These are phyloP conservation scores for Leccinum barrowsii DNA, from an alignment of 768 basidiomycete genomes.

Conservation along the genomic window DNA sequence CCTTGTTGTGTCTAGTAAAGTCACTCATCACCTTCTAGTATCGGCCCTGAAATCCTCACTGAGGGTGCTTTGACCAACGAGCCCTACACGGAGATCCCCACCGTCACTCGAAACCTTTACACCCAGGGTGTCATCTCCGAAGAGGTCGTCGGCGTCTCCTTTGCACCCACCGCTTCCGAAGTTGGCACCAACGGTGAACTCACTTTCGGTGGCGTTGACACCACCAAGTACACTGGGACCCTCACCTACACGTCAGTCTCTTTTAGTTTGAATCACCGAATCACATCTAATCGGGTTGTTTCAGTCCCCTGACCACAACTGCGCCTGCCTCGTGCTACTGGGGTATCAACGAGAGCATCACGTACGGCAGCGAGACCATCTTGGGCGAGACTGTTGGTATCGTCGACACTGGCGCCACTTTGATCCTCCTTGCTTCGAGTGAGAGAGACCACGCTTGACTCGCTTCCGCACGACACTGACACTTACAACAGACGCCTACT, in stretches of 20 bases:
- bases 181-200: constrained; percentile 46
- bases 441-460: constrained; percentile 7
- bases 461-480: background rate
- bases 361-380: constrained; percentile 47
- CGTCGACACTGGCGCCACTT: constrained; percentile 58
- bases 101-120: constrained; percentile 56
- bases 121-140: constrained; percentile 36
- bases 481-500: constrained; percentile 35
- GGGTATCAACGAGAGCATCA: constrained; percentile 58
- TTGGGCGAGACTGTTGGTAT: constrained; percentile 49
- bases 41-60: constrained; percentile 60
- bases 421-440: constrained; percentile 46
- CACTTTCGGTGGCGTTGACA: constrained; percentile 43
- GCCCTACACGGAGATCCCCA: constrained; percentile 37
- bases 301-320: constrained; percentile 46
- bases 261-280: background rate
- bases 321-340: constrained; percentile 48
- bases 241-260: constrained; percentile 40
- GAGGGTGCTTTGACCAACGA: constrained; percentile 29
- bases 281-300: background rate
- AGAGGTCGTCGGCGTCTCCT: constrained; percentile 48
- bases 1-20: background rate
- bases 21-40: constrained; percentile 32
- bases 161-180: constrained; percentile 38
- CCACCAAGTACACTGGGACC: constrained; percentile 30